A percentile compares a stretch with the other conserved stretches of the same genome.
These are phyloP conservation scores for Boletus rex-veris DNA, from an alignment of 768 basidiomycete genomes.

Conservation along the genomic window DNA sequence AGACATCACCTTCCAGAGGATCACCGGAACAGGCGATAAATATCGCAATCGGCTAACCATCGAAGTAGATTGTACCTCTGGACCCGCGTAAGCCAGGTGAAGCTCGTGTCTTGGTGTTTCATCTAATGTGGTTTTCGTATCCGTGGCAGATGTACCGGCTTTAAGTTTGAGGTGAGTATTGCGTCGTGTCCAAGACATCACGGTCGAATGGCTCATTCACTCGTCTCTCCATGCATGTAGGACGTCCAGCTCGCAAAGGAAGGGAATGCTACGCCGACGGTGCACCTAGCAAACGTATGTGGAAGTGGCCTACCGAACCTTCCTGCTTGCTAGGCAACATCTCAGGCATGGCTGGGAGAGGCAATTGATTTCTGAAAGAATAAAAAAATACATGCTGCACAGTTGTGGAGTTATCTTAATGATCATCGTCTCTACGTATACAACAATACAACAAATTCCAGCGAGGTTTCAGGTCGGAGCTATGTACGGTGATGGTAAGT, in stretches of 20 bases:
- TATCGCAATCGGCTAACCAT: background rate
- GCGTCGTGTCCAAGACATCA: background rate
- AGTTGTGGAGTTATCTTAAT: background rate
- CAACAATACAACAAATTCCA: background rate
- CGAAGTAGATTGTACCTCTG: background rate
- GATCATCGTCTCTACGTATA: background rate
- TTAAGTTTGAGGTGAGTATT: constrained; percentile 11
- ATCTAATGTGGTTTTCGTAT: background rate
- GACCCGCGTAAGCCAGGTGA: background rate
- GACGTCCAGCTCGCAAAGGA: constrained; percentile 8
- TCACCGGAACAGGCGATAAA: constrained; percentile 9
- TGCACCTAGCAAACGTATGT: constrained; percentile 3
- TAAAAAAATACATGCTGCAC: background rate
- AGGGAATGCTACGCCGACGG: background rate
- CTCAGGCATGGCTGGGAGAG: too few relatives aligned
- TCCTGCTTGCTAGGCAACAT: background rate
- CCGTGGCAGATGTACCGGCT: background rate
- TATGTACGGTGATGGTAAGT: background rate
- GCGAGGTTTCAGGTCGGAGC: background rate
- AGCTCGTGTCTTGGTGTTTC: background rate
- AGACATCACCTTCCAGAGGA: constrained; percentile 3
- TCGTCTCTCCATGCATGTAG: background rate
- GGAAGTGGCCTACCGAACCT: constrained; percentile 1
- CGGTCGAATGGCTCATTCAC: too few relatives aligned
- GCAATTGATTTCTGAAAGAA: background rate